Base-by-base conservation (phyloP, 2,329 filamentous ascomycete genomes). In the Arthrocladium fulminans region DNA sequence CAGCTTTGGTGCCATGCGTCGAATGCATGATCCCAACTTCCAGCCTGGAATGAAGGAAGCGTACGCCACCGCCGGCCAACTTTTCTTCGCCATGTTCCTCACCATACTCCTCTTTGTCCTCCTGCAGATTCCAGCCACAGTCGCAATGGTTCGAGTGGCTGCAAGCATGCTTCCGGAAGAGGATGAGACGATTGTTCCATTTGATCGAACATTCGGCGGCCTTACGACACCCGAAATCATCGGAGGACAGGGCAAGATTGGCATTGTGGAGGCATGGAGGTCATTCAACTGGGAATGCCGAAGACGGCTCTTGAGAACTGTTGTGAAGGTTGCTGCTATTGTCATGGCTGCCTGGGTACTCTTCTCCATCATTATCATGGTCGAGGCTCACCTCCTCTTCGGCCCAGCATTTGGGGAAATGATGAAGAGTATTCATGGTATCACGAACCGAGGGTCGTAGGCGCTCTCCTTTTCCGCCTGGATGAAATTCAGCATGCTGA, bases 171-270 rank as follows among this genome's bases (percentile, higher is more conserved):
- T 97, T 2, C 79, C 88, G 0, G 83, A 87, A 51, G 81, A 86
- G 15, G 77, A 88, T 56, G 84, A 94, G 68, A 81, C 86, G 22
- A 85, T 96, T 55, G 82, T 97, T 29, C 83, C 87, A 25, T 95
- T 97, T 60, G 90, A 97, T 72, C 85, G 88, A 55, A 83, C 83
- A 24, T 94, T 94, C 61, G 79, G 77, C 54, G 86, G 86, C 58
- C 84, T 81, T 62, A 79, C 90, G 23, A 79, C 83, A 55, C 81
- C 86, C n/a, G 77, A 79, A 51, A 75, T 88, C 43, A 72, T 88
- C n/a, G 82, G 80, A 51, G 86, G 84, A 47, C 77, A 74, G 54
- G 85, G 86, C 56, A 81, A 79, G 56, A 74, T 86, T 53, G 78
- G 83, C 34, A 76, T 90, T 60, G 64, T 77, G 43, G 84, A 90